Evolutionary conservation across 2,329 filamentous ascomycete species (phyloP).

Genomic region (Didymella keratinophila): DNA sequence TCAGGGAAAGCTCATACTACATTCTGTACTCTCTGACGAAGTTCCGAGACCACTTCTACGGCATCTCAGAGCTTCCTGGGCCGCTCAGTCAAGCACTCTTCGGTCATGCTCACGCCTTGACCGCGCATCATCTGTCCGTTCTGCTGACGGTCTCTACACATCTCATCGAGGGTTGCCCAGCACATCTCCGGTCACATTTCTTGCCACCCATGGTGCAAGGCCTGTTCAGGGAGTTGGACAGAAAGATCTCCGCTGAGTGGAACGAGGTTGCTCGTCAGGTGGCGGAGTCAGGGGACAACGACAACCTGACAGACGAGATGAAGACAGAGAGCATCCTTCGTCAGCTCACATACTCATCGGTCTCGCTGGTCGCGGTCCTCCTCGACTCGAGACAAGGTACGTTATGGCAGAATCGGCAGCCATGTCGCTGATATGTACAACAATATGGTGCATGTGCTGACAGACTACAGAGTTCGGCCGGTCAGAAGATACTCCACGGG

Average conservation of each 20-base stretch:
- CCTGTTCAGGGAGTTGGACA: conserved; percentile 85
- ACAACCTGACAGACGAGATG: conserved; percentile 89
- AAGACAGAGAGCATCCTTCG: conserved; percentile 94
- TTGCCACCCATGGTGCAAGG: conserved; percentile 82
- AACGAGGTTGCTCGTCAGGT: conserved; percentile 67
- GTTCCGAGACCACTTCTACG: conserved; percentile 87
- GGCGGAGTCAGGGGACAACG: conserved; percentile 74
- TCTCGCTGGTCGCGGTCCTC: conserved; percentile 89
- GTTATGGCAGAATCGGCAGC: neutral
- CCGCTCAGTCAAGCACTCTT: conserved; percentile 87
- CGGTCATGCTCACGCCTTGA: conserved; percentile 80
- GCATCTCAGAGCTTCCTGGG: conserved; percentile 81
- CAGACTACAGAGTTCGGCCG: conserved; percentile 37
- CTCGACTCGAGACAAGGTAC: conserved; percentile 69
- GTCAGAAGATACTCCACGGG: conserved; percentile 45
- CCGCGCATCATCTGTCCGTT: conserved; percentile 93
- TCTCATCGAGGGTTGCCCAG: conserved; percentile 90
- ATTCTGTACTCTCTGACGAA: conserved; percentile 93
- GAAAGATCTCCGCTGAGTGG: conserved; percentile 90
- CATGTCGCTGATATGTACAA: too few species aligned
- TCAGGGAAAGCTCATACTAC: conserved; percentile 92
- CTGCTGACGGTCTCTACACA: conserved; percentile 87
- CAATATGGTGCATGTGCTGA: neutral
- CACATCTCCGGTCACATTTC: conserved; percentile 78
- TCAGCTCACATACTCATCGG: conserved; percentile 89